phyloP scores from a whole-genome alignment of 1,139 yeast species.

The Geotrichum cucujoidarum region DNA sequence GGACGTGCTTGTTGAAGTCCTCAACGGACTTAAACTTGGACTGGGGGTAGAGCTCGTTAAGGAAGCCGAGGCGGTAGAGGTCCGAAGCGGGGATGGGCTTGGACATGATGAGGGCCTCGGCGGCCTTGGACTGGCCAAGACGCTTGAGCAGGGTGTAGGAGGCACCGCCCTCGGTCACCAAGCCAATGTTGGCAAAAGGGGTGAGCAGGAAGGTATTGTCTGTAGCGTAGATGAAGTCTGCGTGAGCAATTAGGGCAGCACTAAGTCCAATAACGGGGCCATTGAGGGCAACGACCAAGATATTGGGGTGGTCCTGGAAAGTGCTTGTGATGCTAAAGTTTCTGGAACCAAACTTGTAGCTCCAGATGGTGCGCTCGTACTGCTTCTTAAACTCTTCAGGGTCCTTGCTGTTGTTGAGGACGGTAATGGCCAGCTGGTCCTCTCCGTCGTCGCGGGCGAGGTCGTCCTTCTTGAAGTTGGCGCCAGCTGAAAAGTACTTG shows the following conservation, averaged over 20 bases:
- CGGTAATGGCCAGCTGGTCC: slow-evolving; percentile 22
- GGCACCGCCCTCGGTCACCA: slow-evolving; percentile 79
- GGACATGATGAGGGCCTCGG: slow-evolving; percentile 68
- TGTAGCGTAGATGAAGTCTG: slow-evolving; percentile 73
- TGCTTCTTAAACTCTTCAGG: slow-evolving; percentile 11
- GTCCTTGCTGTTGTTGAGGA: slow-evolving; percentile 19
- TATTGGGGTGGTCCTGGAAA: slow-evolving; percentile 66
- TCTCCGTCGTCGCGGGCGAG: slow-evolving; percentile 31
- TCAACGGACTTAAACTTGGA: slow-evolving; percentile 46
- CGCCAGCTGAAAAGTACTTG: slow-evolving; percentile 80
- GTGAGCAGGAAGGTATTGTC: slow-evolving; percentile 58
- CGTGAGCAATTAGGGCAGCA: slow-evolving; percentile 66
- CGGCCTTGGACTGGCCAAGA: slow-evolving; percentile 68
- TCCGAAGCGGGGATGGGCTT: slow-evolving; percentile 62
- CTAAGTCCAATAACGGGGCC: slow-evolving; percentile 86
- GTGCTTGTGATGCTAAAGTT: slow-evolving; percentile 66
- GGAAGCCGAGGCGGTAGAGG: slow-evolving; percentile 53
- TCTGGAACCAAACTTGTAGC: slow-evolving; percentile 58
- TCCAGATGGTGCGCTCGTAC: slow-evolving; percentile 35
- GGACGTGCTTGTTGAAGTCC: slow-evolving; percentile 58
- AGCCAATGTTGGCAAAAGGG: slow-evolving; percentile 80
- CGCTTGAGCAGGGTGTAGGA: slow-evolving; percentile 64
- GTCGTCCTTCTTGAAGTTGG: slow-evolving; percentile 49
- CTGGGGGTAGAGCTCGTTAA: slow-evolving; percentile 52
- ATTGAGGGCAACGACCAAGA: slow-evolving; percentile 69